Base-by-base conservation (phyloP, 2,329 filamentous ascomycete genomes). In the Phyllosticta capitalensis region DNA sequence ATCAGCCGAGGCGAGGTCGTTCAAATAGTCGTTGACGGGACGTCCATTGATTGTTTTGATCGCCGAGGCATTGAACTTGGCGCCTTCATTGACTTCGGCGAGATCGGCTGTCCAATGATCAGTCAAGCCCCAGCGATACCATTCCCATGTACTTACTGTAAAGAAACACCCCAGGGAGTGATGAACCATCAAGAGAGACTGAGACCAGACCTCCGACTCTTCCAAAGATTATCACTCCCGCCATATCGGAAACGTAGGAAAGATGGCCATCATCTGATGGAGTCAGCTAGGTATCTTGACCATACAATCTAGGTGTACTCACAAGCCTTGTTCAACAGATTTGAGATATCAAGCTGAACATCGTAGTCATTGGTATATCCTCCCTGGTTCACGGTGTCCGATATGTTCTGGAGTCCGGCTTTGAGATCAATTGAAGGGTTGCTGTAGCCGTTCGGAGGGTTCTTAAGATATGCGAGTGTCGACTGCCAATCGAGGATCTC, bases 291-390 rank as follows among this genome's bases (percentile, higher is more conserved):
- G 21, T 3, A 38, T 2, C 9, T 1, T 6, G 22, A 3, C 33
- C 1, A 20, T 21, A 9, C 7, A 9, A 20, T 52, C 2, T 1
- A 2, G 71, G 14, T 33, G 2, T 2, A 48, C 67, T 30, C 30
- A 58, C 52, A 54, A 9, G 51, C 51, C 33, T 54, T 49, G 17
- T 21, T 22, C 3, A 58, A 22, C 19, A 58, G 30, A 10, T n/a
- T n/a, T 3, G 33, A n/a, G 6, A 58, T 58, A 5, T 22, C 56
- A 53, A 68, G 56, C 61, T 77, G 73, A 28, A 76, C 74, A 2
- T 75, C 73, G 55, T 75, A 76, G 55, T 76, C 74, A 21, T 65
- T 73, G 14, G 62, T 63, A 64, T 74, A 76, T 0, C 61, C 63
- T 14, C 65, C 67, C 17, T 64, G 60, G 0, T 66, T 28, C 1